A percentile compares a stretch with the other conserved stretches of the same genome.
These are phyloP conservation scores for Xylaria telfairii DNA, from an alignment of 495 filamentous ascomycete genomes.

Conservation along the genomic window DNA sequence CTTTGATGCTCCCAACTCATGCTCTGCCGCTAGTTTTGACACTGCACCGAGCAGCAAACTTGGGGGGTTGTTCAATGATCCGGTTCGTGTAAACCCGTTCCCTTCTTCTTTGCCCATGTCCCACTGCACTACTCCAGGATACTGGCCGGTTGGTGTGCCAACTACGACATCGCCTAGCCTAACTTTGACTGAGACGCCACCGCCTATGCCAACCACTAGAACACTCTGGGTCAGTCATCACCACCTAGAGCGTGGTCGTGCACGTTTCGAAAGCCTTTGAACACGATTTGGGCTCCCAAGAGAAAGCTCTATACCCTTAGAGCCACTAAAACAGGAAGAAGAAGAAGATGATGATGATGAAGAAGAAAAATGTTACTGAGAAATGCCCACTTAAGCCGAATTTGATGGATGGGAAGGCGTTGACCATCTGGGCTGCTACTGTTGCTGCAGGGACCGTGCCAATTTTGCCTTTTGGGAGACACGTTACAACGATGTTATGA, in stretches of 20 bases:
- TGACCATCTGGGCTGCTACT: conserved; percentile 42
- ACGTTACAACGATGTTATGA: conserved; percentile 54
- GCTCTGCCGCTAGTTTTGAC: not conserved
- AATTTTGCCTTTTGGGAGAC: conserved; percentile 42
- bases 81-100: conserved; percentile 41
- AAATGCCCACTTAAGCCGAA: conserved; percentile 38
- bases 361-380: no score
- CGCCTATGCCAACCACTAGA: conserved; percentile 49
- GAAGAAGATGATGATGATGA: no score
- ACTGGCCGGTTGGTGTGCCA: conserved; percentile 28
- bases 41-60: conserved; percentile 1
- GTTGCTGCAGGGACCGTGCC: conserved; percentile 41
- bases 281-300: no score
- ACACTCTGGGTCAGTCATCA: no score
- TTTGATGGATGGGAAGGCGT: conserved; percentile 43
- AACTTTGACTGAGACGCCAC: conserved; percentile 38
- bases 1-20: conserved; percentile 1
- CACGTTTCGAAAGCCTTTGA: no score
- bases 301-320: no score
- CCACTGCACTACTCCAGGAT: conserved; percentile 49
- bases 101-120: conserved; percentile 48
- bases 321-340: no score
- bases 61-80: conserved; percentile 29
- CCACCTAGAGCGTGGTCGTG: no score
- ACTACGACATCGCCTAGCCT: conserved; percentile 54